A percentile compares a stretch with the other conserved stretches of the same genome.
These are phyloP conservation scores for Linderniella brevidens DNA, from an alignment of 257 asterid species.

Conservation along the genomic window DNA sequence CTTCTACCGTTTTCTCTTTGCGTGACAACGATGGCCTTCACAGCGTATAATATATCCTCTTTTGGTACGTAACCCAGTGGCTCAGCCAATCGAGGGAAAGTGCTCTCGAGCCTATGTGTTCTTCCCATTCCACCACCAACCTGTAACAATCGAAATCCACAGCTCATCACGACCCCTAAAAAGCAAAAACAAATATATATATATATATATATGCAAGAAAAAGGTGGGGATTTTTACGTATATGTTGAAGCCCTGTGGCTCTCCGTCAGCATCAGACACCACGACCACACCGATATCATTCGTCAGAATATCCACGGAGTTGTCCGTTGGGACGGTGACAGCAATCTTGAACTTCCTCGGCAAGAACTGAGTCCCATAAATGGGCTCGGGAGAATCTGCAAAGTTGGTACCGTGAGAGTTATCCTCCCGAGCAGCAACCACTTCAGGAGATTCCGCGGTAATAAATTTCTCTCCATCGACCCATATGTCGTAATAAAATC, in stretches of 20 bases:
- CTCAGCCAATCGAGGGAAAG: slow-evolving; percentile 83
- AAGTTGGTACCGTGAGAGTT: slow-evolving; percentile 86
- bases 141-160: slow-evolving; percentile 19
- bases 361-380: slow-evolving; percentile 92
- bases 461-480: slow-evolving; percentile 81
- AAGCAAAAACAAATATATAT: not conserved
- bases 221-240: slow-evolving; percentile 35
- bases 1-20: slow-evolving; percentile 94
- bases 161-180: not conserved
- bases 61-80: slow-evolving; percentile 92
- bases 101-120: slow-evolving; percentile 74
- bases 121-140: slow-evolving; percentile 99
- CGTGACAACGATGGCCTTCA: slow-evolving; percentile 90
- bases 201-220: not conserved
- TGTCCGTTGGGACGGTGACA: slow-evolving; percentile 84
- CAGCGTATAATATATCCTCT: slow-evolving; percentile 75
- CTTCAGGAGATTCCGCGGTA: slow-evolving; percentile 86
- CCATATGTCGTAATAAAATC: slow-evolving; percentile 97
- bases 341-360: slow-evolving; percentile 96
- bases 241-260: slow-evolving; percentile 86
- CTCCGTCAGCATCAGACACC: slow-evolving; percentile 67
- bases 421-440: slow-evolving; percentile 76
- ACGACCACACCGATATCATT: slow-evolving; percentile 85
- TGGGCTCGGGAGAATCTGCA: slow-evolving; percentile 85
- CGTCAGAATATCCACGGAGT: slow-evolving; percentile 83